Evolutionary conservation across 768 basidiomycete species (phyloP).

Genomic region (Coprinellus aureogranulatus): DNA sequence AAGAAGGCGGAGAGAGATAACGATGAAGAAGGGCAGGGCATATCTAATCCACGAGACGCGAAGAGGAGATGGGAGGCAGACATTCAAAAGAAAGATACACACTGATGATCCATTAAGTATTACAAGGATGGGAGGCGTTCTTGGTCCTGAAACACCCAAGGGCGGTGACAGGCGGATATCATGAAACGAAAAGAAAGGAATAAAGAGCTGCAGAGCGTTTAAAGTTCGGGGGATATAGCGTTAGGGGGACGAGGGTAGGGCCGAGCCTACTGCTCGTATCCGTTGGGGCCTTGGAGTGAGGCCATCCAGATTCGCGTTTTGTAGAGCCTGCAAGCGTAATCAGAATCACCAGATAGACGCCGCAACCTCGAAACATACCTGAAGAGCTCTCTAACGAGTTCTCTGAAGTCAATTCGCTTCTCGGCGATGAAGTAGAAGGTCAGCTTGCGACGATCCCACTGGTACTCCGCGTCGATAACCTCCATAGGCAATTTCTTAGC

Average conservation of each 20-base stretch:
- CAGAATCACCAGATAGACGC: neutral
- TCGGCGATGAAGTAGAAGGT: slow-evolving; percentile 98
- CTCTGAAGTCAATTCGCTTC: slow-evolving; percentile 93
- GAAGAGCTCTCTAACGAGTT: slow-evolving; percentile 93
- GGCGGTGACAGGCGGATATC: no score
- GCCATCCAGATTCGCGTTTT: slow-evolving; percentile 98
- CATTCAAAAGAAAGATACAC: neutral
- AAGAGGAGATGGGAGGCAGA: neutral
- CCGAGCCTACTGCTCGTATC: slow-evolving; percentile 38
- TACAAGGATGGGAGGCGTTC: neutral
- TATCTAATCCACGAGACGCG: neutral
- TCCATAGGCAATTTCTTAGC: slow-evolving; percentile 98
- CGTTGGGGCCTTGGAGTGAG: slow-evolving; percentile 58
- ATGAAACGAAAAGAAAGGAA: neutral
- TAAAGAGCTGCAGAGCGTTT: neutral
- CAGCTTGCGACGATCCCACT: slow-evolving; percentile 97
- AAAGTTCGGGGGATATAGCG: neutral
- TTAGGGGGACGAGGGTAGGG: neutral
- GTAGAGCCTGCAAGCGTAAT: slow-evolving; percentile 56
- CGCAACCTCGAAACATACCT: slow-evolving; percentile 45
- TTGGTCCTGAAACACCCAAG: neutral
- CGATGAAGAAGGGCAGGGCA: no score
- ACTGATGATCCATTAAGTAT: neutral
- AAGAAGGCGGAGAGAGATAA: neutral
- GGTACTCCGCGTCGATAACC: slow-evolving; percentile 97